Base-by-base conservation (phyloP, 1,139 yeast species). In the Candida mesenterica region DNA sequence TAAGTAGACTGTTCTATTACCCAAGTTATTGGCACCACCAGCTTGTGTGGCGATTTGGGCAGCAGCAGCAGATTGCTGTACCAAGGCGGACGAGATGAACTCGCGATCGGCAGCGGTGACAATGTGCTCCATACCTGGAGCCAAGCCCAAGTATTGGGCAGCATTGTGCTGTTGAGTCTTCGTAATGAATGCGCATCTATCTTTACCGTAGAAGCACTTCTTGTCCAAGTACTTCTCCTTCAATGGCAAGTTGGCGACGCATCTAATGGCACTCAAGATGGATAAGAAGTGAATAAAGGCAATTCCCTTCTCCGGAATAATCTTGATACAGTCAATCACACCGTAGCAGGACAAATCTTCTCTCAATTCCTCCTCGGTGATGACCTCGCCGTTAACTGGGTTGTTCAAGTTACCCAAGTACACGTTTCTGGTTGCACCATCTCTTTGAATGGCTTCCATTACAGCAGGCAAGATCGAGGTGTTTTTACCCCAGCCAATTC, bases 151-250 rank as follows among this genome's bases (percentile, higher is more conserved):
- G 57, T 88, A 90, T 61, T 90, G 96, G 6, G 97, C 96, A 15
- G 97, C 97, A 59, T 90, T 89, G 56, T 90, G 97, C 61, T 89
- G 96, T 62, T 92, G 97, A 19, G 97, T 86, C 59, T 87, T 88
- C 25, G 97, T 88, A 35, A 90, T 86, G 53, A 77, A 77, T 4
- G 83, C 83, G 61, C 83, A 77, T 52, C 83, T 58, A 54, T 84
- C 82, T 42, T 77, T 77, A 42, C 82, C 82, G 46, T 77, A 77
- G 49, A 74, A 77, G 34, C 79, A 75, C 52, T 75, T 77, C 40
- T 72, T 72, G 45, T 75, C 79, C 48, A 70, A 65, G 52, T 75
- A 77, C 49, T 74, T 74, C 34, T 73, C 78, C 42, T 71, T 69
- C 35, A 71, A 57, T 3, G 82, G 81, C 44, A 77, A 66, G 41